A percentile compares a stretch with the other conserved stretches of the same genome.
Evolutionary conservation across 2,329 filamentous ascomycete species (phyloP).

Genomic region (Podosphaera aphanis): DNA sequence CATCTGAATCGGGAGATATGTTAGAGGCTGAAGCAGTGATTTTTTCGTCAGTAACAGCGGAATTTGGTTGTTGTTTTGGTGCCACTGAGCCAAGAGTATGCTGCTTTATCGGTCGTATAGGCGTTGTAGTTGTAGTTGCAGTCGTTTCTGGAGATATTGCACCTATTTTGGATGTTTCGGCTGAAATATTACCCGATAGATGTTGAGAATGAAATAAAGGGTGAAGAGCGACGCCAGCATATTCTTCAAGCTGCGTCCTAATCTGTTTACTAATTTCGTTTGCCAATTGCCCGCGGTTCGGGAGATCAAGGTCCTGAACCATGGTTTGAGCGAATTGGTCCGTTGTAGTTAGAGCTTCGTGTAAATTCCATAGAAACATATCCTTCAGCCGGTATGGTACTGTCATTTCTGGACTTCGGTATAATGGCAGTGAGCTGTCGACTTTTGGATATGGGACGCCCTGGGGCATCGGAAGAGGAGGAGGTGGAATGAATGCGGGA

Average conservation of each 20-base stretch:
- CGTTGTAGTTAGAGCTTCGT: constrained; percentile 80
- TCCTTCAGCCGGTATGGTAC: constrained; percentile 78
- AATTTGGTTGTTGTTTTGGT: constrained; percentile 22
- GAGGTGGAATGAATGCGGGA: constrained; percentile 45
- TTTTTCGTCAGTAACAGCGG: constrained; percentile 16
- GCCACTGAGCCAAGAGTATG: constrained; percentile 22
- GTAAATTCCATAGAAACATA: constrained; percentile 92
- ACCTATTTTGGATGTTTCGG: constrained; percentile 14
- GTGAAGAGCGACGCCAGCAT: constrained; percentile 80
- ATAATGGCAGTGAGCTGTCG: constrained; percentile 54
- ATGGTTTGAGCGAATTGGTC: constrained; percentile 84
- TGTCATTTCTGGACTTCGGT: constrained; percentile 55
- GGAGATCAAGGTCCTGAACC: constrained; percentile 81
- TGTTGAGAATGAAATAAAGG: constrained; percentile 56
- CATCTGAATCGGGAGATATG: constrained; percentile 39
- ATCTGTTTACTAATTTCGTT: constrained; percentile 82
- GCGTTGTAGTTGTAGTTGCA: constrained; percentile 32
- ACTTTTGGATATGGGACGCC: constrained; percentile 32
- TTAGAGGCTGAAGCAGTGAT: constrained; percentile 47
- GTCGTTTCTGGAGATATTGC: constrained; percentile 18
- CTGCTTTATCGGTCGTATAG: constrained; percentile 24
- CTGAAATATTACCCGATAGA: constrained; percentile 14
- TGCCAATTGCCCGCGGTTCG: constrained; percentile 44
- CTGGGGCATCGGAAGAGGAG: constrained; percentile 39
- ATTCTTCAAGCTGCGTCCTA: constrained; percentile 82